Base-by-base conservation (phyloP, 2,329 filamentous ascomycete genomes). In the Curvularia spicifera region DNA sequence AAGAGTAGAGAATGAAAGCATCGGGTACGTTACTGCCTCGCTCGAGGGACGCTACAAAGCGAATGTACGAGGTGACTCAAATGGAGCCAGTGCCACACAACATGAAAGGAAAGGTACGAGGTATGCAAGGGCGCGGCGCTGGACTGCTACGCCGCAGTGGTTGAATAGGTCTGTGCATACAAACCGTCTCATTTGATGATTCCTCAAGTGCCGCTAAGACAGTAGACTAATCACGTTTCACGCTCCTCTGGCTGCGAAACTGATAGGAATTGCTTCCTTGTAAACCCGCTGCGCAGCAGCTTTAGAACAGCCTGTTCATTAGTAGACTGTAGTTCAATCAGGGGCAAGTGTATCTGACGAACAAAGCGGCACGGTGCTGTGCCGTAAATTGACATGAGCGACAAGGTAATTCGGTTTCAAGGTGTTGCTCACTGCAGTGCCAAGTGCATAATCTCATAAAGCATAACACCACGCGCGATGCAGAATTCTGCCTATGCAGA, bases 391-490 rank as follows among this genome's bases (percentile, higher is more conserved):
- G 35, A 18, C 35, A 37, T 37, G 35, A 37, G 18, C 15, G 15
- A 37, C 35, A 37, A 15, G 35, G 35, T 9, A 6, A 18, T 18
- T 18, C 35, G 15, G 35, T 37, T 37, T 37, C 35, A 37, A 18
- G 15, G 5, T 18, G 35, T 18, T 18, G 15, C 35, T 37, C 35
- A 18, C 6, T 37, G 35, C 15, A 37, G 35, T 4, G 35, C 35
- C 15, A 18, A 7, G n/a, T 18, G 35, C 15, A 37, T 18, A 18
- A 18, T 37, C 35, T 37, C 15, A 18, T 15, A 9, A 37, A 37
- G 15, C 5, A 37, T 43, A 40, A 51, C 2, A 63, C 43, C 43
- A 57, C 51, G 20, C 63, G 47, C 28, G 60, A 40, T 24, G 44
- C 13, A 43, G 26, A 44, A 33, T 26, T 39, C 10, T 42, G 39